Conservation (phyloP, 2,329 filamentous ascomycete species). For the Dactylellina sp. region DNA sequence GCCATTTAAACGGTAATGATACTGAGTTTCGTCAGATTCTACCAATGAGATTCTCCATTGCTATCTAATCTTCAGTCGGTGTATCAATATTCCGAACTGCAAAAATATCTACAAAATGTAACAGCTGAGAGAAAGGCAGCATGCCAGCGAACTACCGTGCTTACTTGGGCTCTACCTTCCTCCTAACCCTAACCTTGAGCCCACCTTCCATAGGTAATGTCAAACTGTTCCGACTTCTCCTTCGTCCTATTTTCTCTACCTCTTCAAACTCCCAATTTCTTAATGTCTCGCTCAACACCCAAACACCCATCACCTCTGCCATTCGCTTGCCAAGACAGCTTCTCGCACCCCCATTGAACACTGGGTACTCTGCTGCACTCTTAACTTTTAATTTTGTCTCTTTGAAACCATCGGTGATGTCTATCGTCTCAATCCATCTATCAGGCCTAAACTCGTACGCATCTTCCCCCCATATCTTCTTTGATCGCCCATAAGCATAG, state of each 20-base stretch:
- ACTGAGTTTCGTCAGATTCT: no score
- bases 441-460: conserved; percentile 65
- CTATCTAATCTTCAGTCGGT: no score
- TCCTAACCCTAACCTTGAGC: conserved; percentile 43
- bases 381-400: conserved; percentile 33
- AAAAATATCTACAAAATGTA: no score
- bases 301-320: conserved; percentile 54
- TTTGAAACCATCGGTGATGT: conserved; percentile 2
- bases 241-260: conserved; percentile 47
- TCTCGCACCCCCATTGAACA: conserved; percentile 53
- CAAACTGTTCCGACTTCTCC: conserved; percentile 52
- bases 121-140: no score
- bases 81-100: background rate
- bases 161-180: background rate
- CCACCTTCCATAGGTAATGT: conserved; percentile 53
- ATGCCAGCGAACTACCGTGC: no score
- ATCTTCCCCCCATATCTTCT: conserved; percentile 63
- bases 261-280: conserved; percentile 51
- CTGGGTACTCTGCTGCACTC: conserved; percentile 45
- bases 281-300: conserved; percentile 49
- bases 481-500: conserved; percentile 74
- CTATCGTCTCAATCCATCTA: conserved; percentile 62
- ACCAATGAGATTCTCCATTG: no score
- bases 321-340: conserved; percentile 52
- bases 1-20: no score